phyloP scores from a whole-genome alignment of 2,329 filamentous ascomycete genomes.

The Pseudogymnoascus sp. region DNA sequence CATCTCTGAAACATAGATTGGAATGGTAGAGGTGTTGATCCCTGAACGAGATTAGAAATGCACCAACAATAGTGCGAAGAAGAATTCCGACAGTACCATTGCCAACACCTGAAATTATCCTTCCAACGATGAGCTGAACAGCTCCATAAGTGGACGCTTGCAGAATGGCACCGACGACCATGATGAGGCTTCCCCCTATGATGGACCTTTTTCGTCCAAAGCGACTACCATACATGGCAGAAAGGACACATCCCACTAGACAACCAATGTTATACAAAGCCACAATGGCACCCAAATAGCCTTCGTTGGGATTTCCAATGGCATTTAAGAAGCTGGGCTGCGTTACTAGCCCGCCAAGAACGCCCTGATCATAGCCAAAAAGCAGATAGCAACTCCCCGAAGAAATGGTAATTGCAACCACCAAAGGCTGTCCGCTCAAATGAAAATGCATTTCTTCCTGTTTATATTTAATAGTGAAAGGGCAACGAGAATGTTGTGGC shows the following conservation, averaged over 20 bases:
- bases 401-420: constrained; percentile 51
- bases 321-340: constrained; percentile 31
- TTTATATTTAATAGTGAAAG: neutral
- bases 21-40: constrained; percentile 35
- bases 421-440: neutral
- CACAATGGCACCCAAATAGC: constrained; percentile 37
- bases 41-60: neutral
- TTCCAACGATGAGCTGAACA: constrained; percentile 43
- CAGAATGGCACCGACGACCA: constrained; percentile 44
- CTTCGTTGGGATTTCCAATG: constrained; percentile 31
- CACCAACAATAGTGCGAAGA: neutral
- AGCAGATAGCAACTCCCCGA: constrained; percentile 53
- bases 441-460: neutral
- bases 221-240: constrained; percentile 38
- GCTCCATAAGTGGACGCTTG: constrained; percentile 34
- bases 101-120: constrained; percentile 39
- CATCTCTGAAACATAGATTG: constrained; percentile 32
- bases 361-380: constrained; percentile 38
- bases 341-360: constrained; percentile 34
- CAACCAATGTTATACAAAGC: constrained; percentile 41
- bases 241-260: constrained; percentile 39
- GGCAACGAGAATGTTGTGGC: neutral
- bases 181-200: constrained; percentile 44
- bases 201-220: constrained; percentile 50
- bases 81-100: constrained; percentile 29